Conservation (phyloP, 495 filamentous ascomycete genomes). For the Antarctomyces pellizariae region DNA sequence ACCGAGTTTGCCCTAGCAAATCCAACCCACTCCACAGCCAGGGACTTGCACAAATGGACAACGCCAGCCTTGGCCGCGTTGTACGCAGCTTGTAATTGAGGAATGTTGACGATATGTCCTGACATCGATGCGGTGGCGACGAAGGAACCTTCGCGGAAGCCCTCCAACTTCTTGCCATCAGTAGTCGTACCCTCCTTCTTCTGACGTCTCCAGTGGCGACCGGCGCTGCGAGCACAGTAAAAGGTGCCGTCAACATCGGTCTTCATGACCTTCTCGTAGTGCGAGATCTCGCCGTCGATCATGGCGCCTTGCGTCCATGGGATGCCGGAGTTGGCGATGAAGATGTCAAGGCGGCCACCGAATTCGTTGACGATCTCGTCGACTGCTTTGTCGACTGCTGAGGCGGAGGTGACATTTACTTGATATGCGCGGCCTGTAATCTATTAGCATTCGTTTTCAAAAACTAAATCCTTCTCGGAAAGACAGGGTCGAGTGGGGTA, state of each 20-base stretch:
- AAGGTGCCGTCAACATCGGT: constrained; percentile 67
- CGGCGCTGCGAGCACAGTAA: constrained; percentile 62
- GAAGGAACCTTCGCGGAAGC: constrained; percentile 47
- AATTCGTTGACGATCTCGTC: constrained; percentile 41
- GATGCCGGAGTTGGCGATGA: constrained; percentile 62
- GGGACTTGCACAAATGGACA: constrained; percentile 51
- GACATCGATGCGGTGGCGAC: constrained; percentile 63
- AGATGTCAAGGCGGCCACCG: constrained; percentile 51
- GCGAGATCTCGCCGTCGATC: constrained; percentile 37
- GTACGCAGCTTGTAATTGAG: constrained; percentile 67
- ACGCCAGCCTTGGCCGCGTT: constrained; percentile 75
- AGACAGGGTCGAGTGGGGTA: not conserved
- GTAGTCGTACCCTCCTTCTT: constrained; percentile 40
- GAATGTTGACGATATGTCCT: constrained; percentile 72
- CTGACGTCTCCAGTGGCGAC: constrained; percentile 33
- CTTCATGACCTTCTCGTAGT: constrained; percentile 42
- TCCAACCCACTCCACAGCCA: constrained; percentile 71
- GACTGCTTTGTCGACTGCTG: constrained; percentile 31
- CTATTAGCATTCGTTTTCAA: not conserved
- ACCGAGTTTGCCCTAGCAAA: constrained; percentile 68
- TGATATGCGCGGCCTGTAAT: constrained; percentile 52
- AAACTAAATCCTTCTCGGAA: no score
- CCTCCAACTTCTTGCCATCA: constrained; percentile 40
- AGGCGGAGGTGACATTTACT: constrained; percentile 36
- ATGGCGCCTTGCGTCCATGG: constrained; percentile 46